These are phyloP conservation scores for Sphaerosporella brunnea DNA, from an alignment of 495 filamentous ascomycete species.

Conservation along the genomic window DNA sequence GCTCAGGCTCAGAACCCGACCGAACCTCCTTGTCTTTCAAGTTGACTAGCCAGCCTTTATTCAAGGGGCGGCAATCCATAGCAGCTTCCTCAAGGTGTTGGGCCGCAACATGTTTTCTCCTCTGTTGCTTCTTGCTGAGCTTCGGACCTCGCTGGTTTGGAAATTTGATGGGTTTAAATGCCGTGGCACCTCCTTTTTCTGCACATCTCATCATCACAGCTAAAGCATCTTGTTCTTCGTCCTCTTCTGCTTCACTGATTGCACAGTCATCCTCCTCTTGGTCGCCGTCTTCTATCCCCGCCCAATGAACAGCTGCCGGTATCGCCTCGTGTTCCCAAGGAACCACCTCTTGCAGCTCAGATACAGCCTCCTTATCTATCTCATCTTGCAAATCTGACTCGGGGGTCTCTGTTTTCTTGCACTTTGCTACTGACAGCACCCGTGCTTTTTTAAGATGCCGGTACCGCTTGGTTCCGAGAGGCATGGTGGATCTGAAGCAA, in stretches of 20 bases:
- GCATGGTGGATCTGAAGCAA: too few species aligned
- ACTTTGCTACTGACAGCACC: too few species aligned
- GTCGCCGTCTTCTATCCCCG: not conserved
- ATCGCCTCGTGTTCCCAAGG: too few species aligned
- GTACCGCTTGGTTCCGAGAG: too few species aligned
- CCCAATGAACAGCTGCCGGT: not conserved
- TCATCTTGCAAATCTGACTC: too few species aligned
- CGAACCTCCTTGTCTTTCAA: not conserved
- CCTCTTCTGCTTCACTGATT: not conserved
- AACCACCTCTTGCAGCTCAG: too few species aligned
- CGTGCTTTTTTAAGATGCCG: too few species aligned
- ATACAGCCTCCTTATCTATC: too few species aligned
- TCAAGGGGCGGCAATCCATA: not conserved
- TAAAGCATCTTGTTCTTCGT: not conserved
- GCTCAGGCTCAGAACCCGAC: too few species aligned
- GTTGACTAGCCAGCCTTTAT: not conserved
- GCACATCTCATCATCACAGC: not conserved
- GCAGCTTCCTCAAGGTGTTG: not conserved
- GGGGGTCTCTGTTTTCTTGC: too few species aligned
- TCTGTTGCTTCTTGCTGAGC: not conserved
- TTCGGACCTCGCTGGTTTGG: not conserved
- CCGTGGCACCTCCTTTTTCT: not conserved
- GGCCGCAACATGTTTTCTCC: not conserved
- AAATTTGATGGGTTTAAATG: not conserved
- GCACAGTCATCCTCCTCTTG: not conserved